Evolutionary conservation across 2,329 filamentous ascomycete genomes (phyloP).

Genomic region (Ascomycota sp.): DNA sequence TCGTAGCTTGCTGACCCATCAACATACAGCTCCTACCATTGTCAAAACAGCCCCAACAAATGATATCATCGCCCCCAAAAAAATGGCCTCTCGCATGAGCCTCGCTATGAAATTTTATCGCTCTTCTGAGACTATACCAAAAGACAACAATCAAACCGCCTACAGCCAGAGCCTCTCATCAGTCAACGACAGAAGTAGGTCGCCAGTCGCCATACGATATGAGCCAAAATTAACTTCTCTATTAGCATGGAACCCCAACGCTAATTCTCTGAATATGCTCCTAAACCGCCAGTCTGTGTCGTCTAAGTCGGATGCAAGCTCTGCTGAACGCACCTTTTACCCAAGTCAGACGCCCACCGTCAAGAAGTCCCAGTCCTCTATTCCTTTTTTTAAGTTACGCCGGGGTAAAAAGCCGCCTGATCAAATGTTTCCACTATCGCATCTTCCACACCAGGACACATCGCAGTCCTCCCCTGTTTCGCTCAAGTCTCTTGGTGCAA

Average conservation of each 20-base stretch:
- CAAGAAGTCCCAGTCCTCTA: conserved; percentile 39
- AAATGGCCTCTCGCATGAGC: conserved; percentile 34
- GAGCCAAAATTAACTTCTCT: conserved; percentile 25
- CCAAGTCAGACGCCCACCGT: conserved; percentile 39
- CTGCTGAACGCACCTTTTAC: conserved; percentile 40
- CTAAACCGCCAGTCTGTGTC: conserved; percentile 43
- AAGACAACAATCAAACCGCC: conserved; percentile 5
- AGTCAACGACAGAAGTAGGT: conserved; percentile 16
- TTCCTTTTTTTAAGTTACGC: conserved; percentile 64
- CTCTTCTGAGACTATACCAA: conserved; percentile 24
- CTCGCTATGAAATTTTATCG: conserved; percentile 31
- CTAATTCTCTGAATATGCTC: conserved; percentile 26
- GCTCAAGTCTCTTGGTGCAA: conserved; percentile 19
- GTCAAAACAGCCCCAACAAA: conserved; percentile 82
- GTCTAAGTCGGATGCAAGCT: conserved; percentile 73
- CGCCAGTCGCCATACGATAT: conserved; percentile 25
- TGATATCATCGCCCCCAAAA: conserved; percentile 31
- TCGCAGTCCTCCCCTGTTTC: conserved; percentile 17
- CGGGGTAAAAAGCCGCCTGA: conserved; percentile 55
- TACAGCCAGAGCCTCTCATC: conserved; percentile 15
- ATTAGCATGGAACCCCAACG: conserved; percentile 9
- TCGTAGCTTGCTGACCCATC: conserved; percentile 5
- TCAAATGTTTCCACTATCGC: conserved; percentile 65
- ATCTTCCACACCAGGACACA: conserved; percentile 51
- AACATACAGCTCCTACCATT: conserved; percentile 42